Evolutionary conservation across 495 filamentous ascomycete genomes (phyloP).

Genomic region (Xylaria longipes): DNA sequence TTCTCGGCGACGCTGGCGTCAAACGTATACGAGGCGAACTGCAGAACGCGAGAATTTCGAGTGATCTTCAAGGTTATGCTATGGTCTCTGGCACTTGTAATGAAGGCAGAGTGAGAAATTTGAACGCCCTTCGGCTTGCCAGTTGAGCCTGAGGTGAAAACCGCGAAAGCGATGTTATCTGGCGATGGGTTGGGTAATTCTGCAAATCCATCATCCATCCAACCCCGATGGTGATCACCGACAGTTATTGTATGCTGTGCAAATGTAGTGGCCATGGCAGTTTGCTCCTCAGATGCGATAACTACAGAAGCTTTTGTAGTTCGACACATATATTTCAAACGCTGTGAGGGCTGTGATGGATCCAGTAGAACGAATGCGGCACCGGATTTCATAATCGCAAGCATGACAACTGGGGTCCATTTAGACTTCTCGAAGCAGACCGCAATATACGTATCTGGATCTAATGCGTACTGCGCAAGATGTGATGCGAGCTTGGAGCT

Average conservation of each 20-base stretch:
- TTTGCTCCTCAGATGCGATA: background rate
- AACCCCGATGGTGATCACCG: background rate
- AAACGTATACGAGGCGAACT: slow-evolving; percentile 66
- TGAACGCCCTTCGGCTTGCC: slow-evolving; percentile 53
- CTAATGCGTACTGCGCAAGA: slow-evolving; percentile 51
- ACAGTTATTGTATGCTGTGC: background rate
- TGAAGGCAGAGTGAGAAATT: slow-evolving; percentile 34
- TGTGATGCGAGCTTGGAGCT: slow-evolving; percentile 40
- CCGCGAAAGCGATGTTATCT: slow-evolving; percentile 39
- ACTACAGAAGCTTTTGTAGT: background rate
- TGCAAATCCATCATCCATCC: background rate
- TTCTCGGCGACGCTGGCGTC: slow-evolving; percentile 64
- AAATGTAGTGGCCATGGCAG: background rate
- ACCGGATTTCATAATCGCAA: slow-evolving; percentile 47
- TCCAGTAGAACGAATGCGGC: slow-evolving; percentile 39
- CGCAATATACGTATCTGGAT: slow-evolving; percentile 56
- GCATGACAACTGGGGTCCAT: slow-evolving; percentile 49
- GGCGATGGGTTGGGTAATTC: background rate
- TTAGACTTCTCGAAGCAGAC: slow-evolving; percentile 61
- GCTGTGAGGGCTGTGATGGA: slow-evolving; percentile 33
- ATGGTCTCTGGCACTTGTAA: background rate
- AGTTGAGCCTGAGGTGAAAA: slow-evolving; percentile 52
- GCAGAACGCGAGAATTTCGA: slow-evolving; percentile 51
- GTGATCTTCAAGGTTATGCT: background rate
- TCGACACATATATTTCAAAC: slow-evolving; percentile 46